Conservation (phyloP, 139 green algal genomes). For the Chlamydomonas sp. region DNA sequence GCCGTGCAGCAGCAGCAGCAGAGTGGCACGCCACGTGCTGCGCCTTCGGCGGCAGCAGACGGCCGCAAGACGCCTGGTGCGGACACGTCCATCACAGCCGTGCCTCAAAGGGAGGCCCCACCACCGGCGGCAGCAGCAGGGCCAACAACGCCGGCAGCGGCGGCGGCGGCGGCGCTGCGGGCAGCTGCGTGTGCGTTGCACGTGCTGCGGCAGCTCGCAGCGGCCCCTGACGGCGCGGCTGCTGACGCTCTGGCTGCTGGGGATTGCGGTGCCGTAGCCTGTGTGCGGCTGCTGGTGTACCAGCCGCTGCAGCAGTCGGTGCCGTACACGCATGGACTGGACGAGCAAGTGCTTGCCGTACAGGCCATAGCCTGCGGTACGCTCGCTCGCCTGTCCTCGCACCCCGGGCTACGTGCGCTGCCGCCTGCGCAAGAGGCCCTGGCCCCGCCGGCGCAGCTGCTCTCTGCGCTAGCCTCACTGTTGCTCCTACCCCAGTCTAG, state of each 20-base stretch:
- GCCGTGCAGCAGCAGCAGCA: too few species aligned
- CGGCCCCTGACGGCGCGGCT: neutral
- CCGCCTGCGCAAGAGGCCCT: neutral
- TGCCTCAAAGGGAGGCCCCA: neutral
- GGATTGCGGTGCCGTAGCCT: neutral
- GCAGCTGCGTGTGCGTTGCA: neutral
- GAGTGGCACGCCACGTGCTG: too few species aligned
- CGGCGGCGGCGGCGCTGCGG: neutral
- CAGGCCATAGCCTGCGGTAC: conserved; percentile 24
- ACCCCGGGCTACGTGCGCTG: neutral
- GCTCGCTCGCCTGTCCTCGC: conserved; percentile 1
- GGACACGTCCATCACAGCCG: too few species aligned
- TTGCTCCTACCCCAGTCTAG: conserved; percentile 7
- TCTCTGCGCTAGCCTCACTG: conserved; percentile 26
- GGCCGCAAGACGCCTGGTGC: too few species aligned
- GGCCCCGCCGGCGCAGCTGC: conserved; percentile 10
- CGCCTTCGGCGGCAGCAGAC: too few species aligned
- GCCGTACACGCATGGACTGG: neutral
- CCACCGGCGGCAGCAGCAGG: neutral
- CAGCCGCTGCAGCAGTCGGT: conserved; percentile 1
- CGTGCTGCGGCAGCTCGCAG: neutral
- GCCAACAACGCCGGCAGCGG: too few species aligned
- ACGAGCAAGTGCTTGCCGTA: conserved; percentile 11
- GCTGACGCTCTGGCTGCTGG: conserved; percentile 9
- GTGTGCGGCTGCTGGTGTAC: conserved; percentile 7